Conservation (phyloP, 116 monocot genomes). For the Zostera marina region DNA sequence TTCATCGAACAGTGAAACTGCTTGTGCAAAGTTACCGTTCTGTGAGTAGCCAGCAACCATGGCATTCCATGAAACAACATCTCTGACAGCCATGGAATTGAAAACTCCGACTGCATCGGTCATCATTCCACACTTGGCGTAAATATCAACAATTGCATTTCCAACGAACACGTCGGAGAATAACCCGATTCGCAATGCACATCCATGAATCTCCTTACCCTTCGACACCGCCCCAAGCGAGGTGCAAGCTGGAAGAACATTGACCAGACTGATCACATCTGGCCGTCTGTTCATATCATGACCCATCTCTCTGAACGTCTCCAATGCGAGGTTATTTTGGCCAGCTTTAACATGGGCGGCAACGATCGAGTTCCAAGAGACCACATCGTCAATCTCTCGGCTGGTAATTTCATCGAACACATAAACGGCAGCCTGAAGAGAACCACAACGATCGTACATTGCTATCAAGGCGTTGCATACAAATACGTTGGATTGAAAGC, state of each 20-base stretch:
- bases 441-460: constrained; percentile 63
- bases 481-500: constrained; percentile 67
- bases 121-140: constrained; percentile 74
- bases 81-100: constrained; percentile 33
- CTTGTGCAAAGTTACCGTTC: constrained; percentile 52
- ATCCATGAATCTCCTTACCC: constrained; percentile 50
- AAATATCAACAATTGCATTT: constrained; percentile 64
- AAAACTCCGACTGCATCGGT: constrained; percentile 45
- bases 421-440: constrained; percentile 27
- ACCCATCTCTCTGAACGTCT: constrained; percentile 47
- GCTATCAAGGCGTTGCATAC: constrained; percentile 69
- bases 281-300: constrained; percentile 11
- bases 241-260: constrained; percentile 81
- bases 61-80: constrained; percentile 78
- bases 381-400: constrained; percentile 61
- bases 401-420: constrained; percentile 57
- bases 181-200: constrained; percentile 33
- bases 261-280: constrained; percentile 82
- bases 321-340: constrained; percentile 23
- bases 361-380: constrained; percentile 81
- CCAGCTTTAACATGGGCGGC: constrained; percentile 42
- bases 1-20: constrained; percentile 34
- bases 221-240: constrained; percentile 20
- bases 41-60: constrained; percentile 82
- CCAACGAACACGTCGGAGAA: constrained; percentile 54